phyloP scores from a whole-genome alignment of 164 flowering plant species.

The Umbilicus rupestris region DNA sequence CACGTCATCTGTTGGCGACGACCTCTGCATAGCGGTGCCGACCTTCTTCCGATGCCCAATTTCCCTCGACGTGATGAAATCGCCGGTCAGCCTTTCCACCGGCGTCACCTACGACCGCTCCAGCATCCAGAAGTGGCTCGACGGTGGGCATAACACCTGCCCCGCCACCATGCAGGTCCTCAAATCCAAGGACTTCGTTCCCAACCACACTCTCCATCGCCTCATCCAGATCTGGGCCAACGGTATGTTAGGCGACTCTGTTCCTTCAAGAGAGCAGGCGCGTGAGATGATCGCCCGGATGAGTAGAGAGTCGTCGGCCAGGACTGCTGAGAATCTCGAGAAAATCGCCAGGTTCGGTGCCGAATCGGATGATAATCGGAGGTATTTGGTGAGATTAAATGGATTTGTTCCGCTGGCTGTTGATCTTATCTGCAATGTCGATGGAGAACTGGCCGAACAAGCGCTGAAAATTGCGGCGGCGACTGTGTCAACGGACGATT shows the following conservation, averaged over 20 bases:
- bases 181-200: slow-evolving; percentile 53
- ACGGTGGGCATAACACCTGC: slow-evolving; percentile 84
- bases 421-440: slow-evolving; percentile 20
- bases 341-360: slow-evolving; percentile 26
- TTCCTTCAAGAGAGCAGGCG: slow-evolving; percentile 14
- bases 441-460: background rate
- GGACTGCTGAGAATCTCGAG: slow-evolving; percentile 12
- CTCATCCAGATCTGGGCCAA: slow-evolving; percentile 71
- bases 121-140: slow-evolving; percentile 89
- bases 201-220: slow-evolving; percentile 70
- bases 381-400: slow-evolving; percentile 27
- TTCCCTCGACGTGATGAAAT: slow-evolving; percentile 83
- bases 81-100: slow-evolving; percentile 83
- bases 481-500: background rate
- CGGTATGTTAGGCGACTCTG: background rate
- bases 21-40: slow-evolving; percentile 57
- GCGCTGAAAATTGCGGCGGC: background rate
- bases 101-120: slow-evolving; percentile 93
- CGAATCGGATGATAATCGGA: slow-evolving; percentile 36
- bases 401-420: slow-evolving; percentile 30
- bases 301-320: background rate
- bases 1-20: slow-evolving; percentile 10
- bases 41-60: slow-evolving; percentile 83
- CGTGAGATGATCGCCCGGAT: slow-evolving; percentile 12
- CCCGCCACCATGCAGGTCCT: slow-evolving; percentile 92